These are phyloP conservation scores for Lecanicillium sp. DNA, from an alignment of 2,329 filamentous ascomycete genomes.

Conservation along the genomic window DNA sequence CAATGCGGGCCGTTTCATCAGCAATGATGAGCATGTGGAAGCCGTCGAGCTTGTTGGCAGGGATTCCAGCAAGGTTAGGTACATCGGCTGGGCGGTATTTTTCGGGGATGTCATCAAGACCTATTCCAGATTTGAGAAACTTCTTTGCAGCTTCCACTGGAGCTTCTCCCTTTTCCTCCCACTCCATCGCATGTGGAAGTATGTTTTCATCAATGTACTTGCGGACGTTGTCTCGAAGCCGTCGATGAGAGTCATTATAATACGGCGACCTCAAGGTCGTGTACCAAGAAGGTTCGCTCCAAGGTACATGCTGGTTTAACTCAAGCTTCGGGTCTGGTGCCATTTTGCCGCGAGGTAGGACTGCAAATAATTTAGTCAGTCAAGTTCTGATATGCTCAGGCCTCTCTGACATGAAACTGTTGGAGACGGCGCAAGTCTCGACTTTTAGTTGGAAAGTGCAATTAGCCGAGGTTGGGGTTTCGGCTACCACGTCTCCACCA, in stretches of 20 bases:
- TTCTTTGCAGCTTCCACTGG: constrained; percentile 30
- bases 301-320: constrained; percentile 12
- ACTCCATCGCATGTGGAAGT: constrained; percentile 51
- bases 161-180: constrained; percentile 51
- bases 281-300: constrained; percentile 21
- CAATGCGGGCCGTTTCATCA: constrained; percentile 48
- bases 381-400: no score
- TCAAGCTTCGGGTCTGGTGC: constrained; percentile 14
- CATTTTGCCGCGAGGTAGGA: no score
- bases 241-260: constrained; percentile 54
- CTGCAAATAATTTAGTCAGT: no score
- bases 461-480: no score
- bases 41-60: constrained; percentile 41
- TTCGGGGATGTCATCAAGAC: constrained; percentile 25
- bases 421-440: no score
- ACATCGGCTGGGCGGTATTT: constrained; percentile 29
- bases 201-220: constrained; percentile 52
- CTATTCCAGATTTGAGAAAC: constrained; percentile 31
- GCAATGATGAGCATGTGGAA: constrained; percentile 48
- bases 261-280: constrained; percentile 36
- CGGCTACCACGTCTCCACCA: no score
- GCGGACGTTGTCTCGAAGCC: constrained; percentile 48
- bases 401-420: no score
- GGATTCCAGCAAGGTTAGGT: constrained; percentile 35
- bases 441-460: no score